Percentiles rank a stretch among this genome's conserved stretches.
These are phyloP conservation scores for Populus ilicifolia DNA, from an alignment of 345 rosid species.

Conservation along the genomic window DNA sequence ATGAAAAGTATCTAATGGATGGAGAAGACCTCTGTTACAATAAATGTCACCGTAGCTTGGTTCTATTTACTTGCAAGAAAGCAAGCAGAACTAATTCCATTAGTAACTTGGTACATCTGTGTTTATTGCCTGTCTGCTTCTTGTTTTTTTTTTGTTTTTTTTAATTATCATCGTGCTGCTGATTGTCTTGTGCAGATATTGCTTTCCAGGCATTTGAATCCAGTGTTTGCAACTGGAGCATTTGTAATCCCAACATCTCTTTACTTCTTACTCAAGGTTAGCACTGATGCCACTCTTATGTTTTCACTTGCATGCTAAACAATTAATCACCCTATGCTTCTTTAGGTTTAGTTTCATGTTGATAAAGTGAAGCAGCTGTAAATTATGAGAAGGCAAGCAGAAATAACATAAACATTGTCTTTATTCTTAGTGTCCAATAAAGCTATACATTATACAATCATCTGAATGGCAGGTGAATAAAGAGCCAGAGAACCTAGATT, in stretches of 20 bases:
- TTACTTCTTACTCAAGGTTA: conserved; percentile 87
- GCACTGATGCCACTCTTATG: conserved; percentile 2
- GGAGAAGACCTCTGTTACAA: background rate
- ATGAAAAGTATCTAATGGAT: background rate
- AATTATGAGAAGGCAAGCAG: background rate
- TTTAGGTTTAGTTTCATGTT: background rate
- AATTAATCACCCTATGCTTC: conserved; percentile 3
- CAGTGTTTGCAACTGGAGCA: conserved; percentile 72
- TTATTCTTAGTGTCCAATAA: background rate
- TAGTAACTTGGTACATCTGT: background rate
- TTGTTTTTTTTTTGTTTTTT: conserved; percentile 6
- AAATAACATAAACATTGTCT: background rate
- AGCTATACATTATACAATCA: background rate
- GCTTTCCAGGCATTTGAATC: conserved; percentile 58
- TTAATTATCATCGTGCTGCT: conserved; percentile 10
- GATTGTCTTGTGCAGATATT: conserved; percentile 58
- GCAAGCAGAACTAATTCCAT: background rate
- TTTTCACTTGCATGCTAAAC: conserved; percentile 1
- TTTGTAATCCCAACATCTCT: conserved; percentile 75
- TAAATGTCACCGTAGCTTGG: background rate
- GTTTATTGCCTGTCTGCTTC: background rate
- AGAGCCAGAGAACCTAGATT: too few relatives aligned
- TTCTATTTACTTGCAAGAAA: background rate
- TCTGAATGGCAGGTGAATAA: too few relatives aligned
- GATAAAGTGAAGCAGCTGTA: background rate